phyloP scores from a whole-genome alignment of 495 filamentous ascomycete species.

The Penicillium maclennaniae region DNA sequence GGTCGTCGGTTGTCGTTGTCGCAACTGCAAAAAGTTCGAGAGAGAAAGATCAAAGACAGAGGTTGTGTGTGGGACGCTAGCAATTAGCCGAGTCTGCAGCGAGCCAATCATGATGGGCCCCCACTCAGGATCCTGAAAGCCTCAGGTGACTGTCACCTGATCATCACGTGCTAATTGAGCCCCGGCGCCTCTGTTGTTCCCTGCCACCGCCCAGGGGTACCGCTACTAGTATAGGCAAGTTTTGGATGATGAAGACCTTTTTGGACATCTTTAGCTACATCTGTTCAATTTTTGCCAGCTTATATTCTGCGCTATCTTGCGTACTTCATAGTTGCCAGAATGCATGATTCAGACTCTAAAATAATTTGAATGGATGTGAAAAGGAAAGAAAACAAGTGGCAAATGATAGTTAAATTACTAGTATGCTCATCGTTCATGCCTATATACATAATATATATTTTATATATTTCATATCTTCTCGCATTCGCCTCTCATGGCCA shows the following conservation, averaged over 20 bases:
- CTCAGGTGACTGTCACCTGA: constrained; percentile 4
- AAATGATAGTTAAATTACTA: not conserved
- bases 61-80: constrained; percentile 49
- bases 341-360: not conserved
- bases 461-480: not conserved
- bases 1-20: constrained; percentile 50
- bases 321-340: not conserved
- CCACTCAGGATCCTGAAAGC: not conserved
- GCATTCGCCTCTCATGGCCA: not conserved
- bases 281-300: not conserved
- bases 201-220: not conserved
- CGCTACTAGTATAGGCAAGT: not conserved
- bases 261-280: not conserved
- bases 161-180: not conserved
- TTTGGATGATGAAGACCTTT: not conserved
- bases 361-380: not conserved
- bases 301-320: not conserved
- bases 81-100: constrained; percentile 42
- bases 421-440: constrained; percentile 1
- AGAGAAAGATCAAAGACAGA: constrained; percentile 31
- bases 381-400: not conserved
- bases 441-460: constrained; percentile 3
- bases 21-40: constrained; percentile 43
- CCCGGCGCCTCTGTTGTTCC: not conserved
- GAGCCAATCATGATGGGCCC: constrained; percentile 10